Conservation (phyloP, 2,329 filamentous ascomycete genomes). For the Scedosporium aurantiacum region DNA sequence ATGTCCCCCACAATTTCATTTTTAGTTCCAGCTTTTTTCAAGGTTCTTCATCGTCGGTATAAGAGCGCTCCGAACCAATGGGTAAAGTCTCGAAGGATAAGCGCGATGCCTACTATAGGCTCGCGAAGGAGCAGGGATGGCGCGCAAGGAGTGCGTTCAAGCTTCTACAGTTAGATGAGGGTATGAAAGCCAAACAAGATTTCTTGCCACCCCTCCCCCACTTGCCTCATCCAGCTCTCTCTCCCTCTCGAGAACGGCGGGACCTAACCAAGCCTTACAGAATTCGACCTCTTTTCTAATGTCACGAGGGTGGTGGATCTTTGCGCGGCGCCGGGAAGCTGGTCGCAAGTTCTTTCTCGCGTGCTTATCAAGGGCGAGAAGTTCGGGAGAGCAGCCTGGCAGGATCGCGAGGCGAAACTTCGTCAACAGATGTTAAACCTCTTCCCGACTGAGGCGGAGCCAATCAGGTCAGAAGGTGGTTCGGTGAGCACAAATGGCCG, state of each 20-base stretch:
- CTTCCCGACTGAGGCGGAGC: conserved; percentile 19
- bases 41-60: background rate
- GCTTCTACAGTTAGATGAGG: conserved; percentile 84
- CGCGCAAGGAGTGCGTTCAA: conserved; percentile 94
- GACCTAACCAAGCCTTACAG: conserved; percentile 27
- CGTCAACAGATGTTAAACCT: conserved; percentile 48
- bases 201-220: conserved; percentile 6
- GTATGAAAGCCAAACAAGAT: conserved; percentile 26
- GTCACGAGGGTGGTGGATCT: conserved; percentile 92
- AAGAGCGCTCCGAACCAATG: conserved; percentile 38
- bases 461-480: background rate
- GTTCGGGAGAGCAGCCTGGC: conserved; percentile 77
- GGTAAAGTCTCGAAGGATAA: conserved; percentile 99
- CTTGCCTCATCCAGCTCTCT: conserved; percentile 3
- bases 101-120: conserved; percentile 91
- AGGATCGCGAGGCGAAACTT: conserved; percentile 65
- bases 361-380: conserved; percentile 89
- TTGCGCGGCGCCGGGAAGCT: conserved; percentile 90
- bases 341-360: conserved; percentile 92
- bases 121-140: conserved; percentile 98
- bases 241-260: too few relatives aligned
- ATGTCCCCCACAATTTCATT: background rate
- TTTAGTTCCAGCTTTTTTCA: background rate
- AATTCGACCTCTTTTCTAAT: conserved; percentile 86
- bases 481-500: conserved; percentile 4